phyloP scores from a whole-genome alignment of 441 rosid genomes.

The Adansonia gregorii region DNA sequence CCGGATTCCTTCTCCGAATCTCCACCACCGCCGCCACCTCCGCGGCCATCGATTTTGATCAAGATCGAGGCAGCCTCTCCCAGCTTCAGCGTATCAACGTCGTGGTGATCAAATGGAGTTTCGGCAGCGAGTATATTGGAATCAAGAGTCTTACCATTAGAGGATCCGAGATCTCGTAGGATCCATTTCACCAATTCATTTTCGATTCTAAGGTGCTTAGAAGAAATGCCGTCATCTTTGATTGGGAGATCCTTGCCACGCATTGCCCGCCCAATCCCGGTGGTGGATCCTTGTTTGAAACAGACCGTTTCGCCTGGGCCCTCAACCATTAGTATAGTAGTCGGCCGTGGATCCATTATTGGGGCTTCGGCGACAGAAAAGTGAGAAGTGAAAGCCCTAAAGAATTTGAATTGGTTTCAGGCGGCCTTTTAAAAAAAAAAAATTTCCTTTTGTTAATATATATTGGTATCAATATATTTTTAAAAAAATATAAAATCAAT shows the following conservation, averaged over 20 bases:
- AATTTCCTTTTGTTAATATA: too few species aligned
- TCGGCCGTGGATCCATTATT: slow-evolving; percentile 43
- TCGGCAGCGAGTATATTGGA: slow-evolving; percentile 41
- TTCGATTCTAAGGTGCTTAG: slow-evolving; percentile 65
- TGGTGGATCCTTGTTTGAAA: slow-evolving; percentile 49
- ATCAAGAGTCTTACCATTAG: slow-evolving; percentile 73
- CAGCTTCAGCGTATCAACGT: slow-evolving; percentile 62
- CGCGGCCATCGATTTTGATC: slow-evolving; percentile 33
- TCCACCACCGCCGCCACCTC: slow-evolving; percentile 27
- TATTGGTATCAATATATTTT: too few species aligned
- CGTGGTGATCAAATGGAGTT: slow-evolving; percentile 40
- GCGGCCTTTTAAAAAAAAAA: neutral
- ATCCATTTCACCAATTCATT: slow-evolving; percentile 58
- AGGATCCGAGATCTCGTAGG: slow-evolving; percentile 69
- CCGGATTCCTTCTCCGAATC: slow-evolving; percentile 17
- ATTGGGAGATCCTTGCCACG: slow-evolving; percentile 70
- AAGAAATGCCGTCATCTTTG: slow-evolving; percentile 75
- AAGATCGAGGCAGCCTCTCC: slow-evolving; percentile 59
- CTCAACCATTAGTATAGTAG: slow-evolving; percentile 46
- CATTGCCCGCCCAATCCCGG: slow-evolving; percentile 64
- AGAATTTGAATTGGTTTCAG: neutral
- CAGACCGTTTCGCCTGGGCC: slow-evolving; percentile 75
- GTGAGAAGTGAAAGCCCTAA: neutral
- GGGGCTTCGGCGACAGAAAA: neutral
- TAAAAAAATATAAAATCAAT: too few species aligned